A percentile compares a stretch with the other conserved stretches of the same genome.
Conservation (phyloP, 2,329 filamentous ascomycete species). For the Aspergillus sp. region DNA sequence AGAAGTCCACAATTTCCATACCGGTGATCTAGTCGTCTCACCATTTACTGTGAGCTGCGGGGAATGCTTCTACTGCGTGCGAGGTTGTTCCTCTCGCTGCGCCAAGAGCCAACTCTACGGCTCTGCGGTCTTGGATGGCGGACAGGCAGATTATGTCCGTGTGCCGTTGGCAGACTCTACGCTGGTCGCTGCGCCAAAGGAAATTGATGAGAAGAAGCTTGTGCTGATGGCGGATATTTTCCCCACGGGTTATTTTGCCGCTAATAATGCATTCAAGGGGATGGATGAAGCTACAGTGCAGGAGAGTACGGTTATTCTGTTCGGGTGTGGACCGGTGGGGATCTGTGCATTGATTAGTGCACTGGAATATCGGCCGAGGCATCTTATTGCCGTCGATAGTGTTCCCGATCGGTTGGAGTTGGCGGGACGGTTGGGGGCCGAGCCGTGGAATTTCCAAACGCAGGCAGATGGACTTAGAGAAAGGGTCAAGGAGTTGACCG, state of each 20-base stretch:
- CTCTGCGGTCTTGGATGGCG: conserved; percentile 68
- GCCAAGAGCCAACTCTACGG: conserved; percentile 69
- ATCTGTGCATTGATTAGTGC: conserved; percentile 79
- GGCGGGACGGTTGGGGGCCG: conserved; percentile 72
- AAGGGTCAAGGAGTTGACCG: conserved; percentile 68
- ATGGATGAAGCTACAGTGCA: conserved; percentile 52
- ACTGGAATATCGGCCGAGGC: conserved; percentile 68
- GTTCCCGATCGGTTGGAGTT: conserved; percentile 71
- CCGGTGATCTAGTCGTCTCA: conserved; percentile 76
- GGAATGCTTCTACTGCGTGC: conserved; percentile 79
- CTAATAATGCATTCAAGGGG: conserved; percentile 69
- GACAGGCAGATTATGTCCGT: conserved; percentile 77
- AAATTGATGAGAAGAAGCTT: conserved; percentile 70
- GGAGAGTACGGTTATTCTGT: conserved; percentile 60
- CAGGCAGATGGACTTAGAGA: conserved; percentile 60
- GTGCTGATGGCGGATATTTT: conserved; percentile 62
- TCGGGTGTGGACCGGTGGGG: conserved; percentile 81
- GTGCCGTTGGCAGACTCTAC: conserved; percentile 79
- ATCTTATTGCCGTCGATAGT: conserved; percentile 76
- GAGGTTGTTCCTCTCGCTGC: conserved; percentile 74
- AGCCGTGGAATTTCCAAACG: conserved; percentile 74
- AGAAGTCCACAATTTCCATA: conserved; percentile 57
- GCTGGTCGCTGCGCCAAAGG: conserved; percentile 67
- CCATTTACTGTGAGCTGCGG: conserved; percentile 79
- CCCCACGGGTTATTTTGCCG: conserved; percentile 77